Conservation (phyloP, 495 filamentous ascomycete species). For the Neurospora intermedia region DNA sequence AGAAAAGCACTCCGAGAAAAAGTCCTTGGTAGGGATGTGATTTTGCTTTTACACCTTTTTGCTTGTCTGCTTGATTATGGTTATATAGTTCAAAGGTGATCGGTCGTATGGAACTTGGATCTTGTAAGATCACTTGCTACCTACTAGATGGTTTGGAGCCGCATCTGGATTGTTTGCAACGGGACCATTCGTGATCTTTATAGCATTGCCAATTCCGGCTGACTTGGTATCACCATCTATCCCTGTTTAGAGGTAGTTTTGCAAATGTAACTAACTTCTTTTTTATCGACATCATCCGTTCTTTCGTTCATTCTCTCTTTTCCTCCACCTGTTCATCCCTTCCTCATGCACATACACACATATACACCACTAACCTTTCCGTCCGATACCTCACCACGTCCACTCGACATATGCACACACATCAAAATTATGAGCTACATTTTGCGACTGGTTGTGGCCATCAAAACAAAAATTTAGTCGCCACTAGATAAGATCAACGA, state of each 20-base stretch:
- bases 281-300: not conserved
- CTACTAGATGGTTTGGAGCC: no score
- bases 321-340: not conserved
- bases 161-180: not conserved
- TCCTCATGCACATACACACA: not conserved
- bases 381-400: not conserved
- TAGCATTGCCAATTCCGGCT: no score
- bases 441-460: accelerated
- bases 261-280: not conserved
- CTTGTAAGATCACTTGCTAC: not conserved
- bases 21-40: no score
- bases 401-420: no score
- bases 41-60: no score
- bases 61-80: no score
- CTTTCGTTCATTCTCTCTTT: not conserved
- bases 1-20: no score
- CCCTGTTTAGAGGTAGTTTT: no score
- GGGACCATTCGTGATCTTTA: not conserved
- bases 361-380: not conserved
- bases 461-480: not conserved
- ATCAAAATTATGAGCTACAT: not conserved
- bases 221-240: not conserved
- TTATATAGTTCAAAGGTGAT: no score
- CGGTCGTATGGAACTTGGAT: no score
- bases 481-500: no score